Evolutionary conservation across 148 eudicot genomes (phyloP).

Genomic region (Rhododendron griersonianum): DNA sequence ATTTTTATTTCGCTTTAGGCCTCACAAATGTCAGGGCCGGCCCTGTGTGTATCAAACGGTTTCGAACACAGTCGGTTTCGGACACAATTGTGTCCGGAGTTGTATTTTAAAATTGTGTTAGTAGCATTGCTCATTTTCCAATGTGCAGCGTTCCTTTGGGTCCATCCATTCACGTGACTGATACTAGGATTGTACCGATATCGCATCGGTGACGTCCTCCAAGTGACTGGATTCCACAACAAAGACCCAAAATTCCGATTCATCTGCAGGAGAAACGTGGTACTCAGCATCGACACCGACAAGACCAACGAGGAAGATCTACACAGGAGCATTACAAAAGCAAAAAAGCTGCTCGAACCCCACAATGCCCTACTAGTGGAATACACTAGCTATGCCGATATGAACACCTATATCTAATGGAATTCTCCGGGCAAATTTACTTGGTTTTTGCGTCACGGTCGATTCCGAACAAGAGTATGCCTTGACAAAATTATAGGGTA

Average conservation of each 20-base stretch:
- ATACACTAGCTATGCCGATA: slow-evolving; percentile 66
- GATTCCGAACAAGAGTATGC: neutral
- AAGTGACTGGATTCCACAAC: slow-evolving; percentile 71
- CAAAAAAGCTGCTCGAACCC: slow-evolving; percentile 50
- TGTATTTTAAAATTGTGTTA: neutral
- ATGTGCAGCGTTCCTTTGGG: too few species aligned
- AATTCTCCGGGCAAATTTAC: neutral
- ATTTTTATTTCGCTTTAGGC: too few species aligned
- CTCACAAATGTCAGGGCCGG: too few species aligned
- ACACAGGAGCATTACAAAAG: slow-evolving; percentile 57
- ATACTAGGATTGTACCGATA: slow-evolving; percentile 56
- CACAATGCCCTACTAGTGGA: slow-evolving; percentile 47
- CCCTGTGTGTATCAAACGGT: too few species aligned
- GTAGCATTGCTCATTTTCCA: neutral
- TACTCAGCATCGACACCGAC: slow-evolving; percentile 72
- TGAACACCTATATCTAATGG: too few species aligned
- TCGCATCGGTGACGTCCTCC: slow-evolving; percentile 74
- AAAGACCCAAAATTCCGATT: slow-evolving; percentile 70
- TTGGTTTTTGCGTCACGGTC: neutral
- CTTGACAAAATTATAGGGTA: neutral
- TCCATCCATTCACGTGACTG: neutral
- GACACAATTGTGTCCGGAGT: neutral
- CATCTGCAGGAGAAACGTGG: slow-evolving; percentile 69
- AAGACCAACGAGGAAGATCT: slow-evolving; percentile 74
- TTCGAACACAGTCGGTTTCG: too few species aligned